Percentiles rank a stretch among this genome's conserved stretches.
phyloP scores from a whole-genome alignment of 1,284 basidiomycete genomes.

The Cystobasidium slooffiae region DNA sequence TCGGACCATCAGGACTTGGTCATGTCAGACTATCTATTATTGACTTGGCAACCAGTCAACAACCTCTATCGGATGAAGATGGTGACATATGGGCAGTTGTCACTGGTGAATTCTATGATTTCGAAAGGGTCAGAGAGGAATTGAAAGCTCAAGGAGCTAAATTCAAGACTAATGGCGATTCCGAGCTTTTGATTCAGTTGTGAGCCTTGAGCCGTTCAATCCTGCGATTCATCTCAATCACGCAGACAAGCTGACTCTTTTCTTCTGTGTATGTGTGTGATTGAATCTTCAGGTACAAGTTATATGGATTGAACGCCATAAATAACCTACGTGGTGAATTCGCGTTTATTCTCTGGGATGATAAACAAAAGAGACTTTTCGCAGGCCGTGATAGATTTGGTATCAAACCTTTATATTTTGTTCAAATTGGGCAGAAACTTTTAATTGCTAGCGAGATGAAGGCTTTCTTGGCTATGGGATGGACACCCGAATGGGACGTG shows the following conservation, averaged over 20 bases:
- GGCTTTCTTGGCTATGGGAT: constrained; percentile 57
- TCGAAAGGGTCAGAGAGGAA: constrained; percentile 56
- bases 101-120: constrained; percentile 60
- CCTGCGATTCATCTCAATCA: not conserved
- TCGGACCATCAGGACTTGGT: constrained; percentile 47
- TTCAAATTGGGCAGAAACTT: constrained; percentile 56
- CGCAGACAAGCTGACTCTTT: not conserved
- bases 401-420: constrained; percentile 60
- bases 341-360: constrained; percentile 57
- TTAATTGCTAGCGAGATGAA: constrained; percentile 59
- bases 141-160: constrained; percentile 55
- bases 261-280: not conserved
- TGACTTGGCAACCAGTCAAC: constrained; percentile 55
- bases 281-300: constrained; percentile 23
- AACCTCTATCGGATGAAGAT: constrained; percentile 58
- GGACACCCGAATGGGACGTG: constrained; percentile 53
- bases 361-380: constrained; percentile 54
- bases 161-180: constrained; percentile 59
- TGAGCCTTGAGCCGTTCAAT: constrained; percentile 50
- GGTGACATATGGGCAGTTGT: constrained; percentile 58
- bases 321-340: constrained; percentile 59
- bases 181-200: constrained; percentile 59
- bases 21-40: constrained; percentile 53
- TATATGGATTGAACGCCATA: constrained; percentile 57
- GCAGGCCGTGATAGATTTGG: constrained; percentile 59